Conservation (phyloP, 345 rosid genomes). For the Boechera stricta region DNA sequence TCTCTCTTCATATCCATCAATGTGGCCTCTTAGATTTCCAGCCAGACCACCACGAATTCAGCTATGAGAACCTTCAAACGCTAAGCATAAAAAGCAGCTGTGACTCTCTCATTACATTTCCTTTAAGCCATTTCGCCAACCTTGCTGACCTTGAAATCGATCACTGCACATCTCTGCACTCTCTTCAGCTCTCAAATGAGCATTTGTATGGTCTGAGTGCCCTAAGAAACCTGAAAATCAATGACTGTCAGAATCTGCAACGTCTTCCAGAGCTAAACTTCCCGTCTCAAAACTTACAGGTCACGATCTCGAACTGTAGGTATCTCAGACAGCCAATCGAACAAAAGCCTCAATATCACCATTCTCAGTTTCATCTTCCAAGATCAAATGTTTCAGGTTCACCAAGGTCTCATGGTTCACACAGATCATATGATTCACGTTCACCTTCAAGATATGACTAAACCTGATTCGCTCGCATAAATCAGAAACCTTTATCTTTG, state of each 20-base stretch:
- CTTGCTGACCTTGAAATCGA: slow-evolving; percentile 41
- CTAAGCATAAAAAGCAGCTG: slow-evolving; percentile 43
- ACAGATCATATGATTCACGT: slow-evolving; percentile 34
- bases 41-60: slow-evolving; percentile 32
- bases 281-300: slow-evolving; percentile 14
- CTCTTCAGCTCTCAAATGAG: slow-evolving; percentile 34
- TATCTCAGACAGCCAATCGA: slow-evolving; percentile 33
- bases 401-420: slow-evolving; percentile 37
- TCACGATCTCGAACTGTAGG: slow-evolving; percentile 41
- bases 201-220: slow-evolving; percentile 6
- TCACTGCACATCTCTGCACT: slow-evolving; percentile 37
- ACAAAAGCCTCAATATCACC: slow-evolving; percentile 16
- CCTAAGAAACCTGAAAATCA: slow-evolving; percentile 38
- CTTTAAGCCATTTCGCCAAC: slow-evolving; percentile 38
- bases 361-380: slow-evolving; percentile 24
- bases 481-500: neutral
- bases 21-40: slow-evolving; percentile 39
- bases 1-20: slow-evolving; percentile 35
- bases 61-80: slow-evolving; percentile 38
- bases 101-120: slow-evolving; percentile 42
- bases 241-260: slow-evolving; percentile 43
- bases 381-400: slow-evolving; percentile 32
- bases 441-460: slow-evolving; percentile 39
- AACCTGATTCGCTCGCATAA: slow-evolving; percentile 4
- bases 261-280: slow-evolving; percentile 30